Base-by-base conservation (phyloP, 2,329 filamentous ascomycete genomes). In the Neofusicoccum sp. region DNA sequence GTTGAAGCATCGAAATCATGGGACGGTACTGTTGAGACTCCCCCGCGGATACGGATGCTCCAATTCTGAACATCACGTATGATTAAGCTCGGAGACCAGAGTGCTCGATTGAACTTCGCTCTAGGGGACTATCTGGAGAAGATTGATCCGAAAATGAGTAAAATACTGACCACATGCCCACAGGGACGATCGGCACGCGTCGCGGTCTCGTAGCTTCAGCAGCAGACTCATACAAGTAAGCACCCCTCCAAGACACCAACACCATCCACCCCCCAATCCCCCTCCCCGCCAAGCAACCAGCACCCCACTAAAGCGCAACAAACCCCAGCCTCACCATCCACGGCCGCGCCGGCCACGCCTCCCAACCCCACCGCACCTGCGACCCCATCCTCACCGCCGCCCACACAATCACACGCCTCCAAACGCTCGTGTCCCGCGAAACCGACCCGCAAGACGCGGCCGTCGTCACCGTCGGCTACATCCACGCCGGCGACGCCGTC, bases 331-430 rank as follows among this genome's bases (percentile, higher is more conserved):
- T 87, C 16, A 86, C 81, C 0, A 77, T 88, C n/a, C 81, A 80
- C 67, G 86, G 86, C 3, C 79, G 84, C 9, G 84, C 85, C 62
- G 84, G 84, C 0, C 86, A 88, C 68, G 86, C 83, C 1, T 83
- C 79, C 0, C 81, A 81, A 69, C 86, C 86, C 0, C 81, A 87
- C 68, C 75, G 77, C 34, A 81, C 81, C 1, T 78, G 87, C 34
- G 86, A 88, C 67, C 86, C 86, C 0, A 83, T 85, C 4, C 76
- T 88, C 1, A 80, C 87, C 66, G 85, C 86, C 9, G 80, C 83
- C 0, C 78, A 80, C 66, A 82, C 84, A 6, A 81, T 88, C 5
- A 72, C 86, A 14, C 75, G 84, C 16, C 75, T 88, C n/a, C 86
- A 88, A 71, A 80, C 79, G n/a, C 83, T 88, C 41, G 84, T 85